A percentile compares a stretch with the other conserved stretches of the same genome.
Conservation (phyloP, 768 basidiomycete species). For the Tylopilus rubrobrunneus region DNA sequence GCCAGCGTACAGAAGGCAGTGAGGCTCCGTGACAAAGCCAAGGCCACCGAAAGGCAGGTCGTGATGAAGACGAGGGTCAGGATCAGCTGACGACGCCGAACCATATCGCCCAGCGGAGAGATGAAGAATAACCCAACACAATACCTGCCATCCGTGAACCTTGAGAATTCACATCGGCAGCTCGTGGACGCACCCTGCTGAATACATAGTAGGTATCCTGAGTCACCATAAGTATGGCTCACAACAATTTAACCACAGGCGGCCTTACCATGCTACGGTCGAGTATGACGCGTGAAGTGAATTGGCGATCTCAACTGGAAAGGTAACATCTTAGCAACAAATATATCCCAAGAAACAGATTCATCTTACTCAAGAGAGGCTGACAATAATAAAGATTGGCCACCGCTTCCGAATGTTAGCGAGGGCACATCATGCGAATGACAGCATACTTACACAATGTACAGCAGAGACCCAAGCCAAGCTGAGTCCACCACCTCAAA, state of each 20-base stretch:
- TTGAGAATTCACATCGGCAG: not conserved
- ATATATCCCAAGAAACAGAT: not conserved
- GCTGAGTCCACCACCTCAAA: slow-evolving; percentile 38
- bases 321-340: not conserved
- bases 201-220: slow-evolving; percentile 63
- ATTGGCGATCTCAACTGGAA: slow-evolving; percentile 31
- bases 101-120: slow-evolving; percentile 44
- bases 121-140: slow-evolving; percentile 39
- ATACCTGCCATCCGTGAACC: not conserved
- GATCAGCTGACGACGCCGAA: slow-evolving; percentile 41
- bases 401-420: slow-evolving; percentile 29
- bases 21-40: slow-evolving; percentile 35
- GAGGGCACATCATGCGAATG: not conserved
- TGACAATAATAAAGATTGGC: slow-evolving; percentile 82
- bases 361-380: slow-evolving; percentile 62
- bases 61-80: slow-evolving; percentile 33
- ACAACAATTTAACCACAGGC: not conserved
- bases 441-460: slow-evolving; percentile 38
- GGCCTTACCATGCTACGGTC: slow-evolving; percentile 31
- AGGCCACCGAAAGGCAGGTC: slow-evolving; percentile 36
- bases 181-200: slow-evolving; percentile 49
- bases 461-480: slow-evolving; percentile 45
- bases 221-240: slow-evolving; percentile 1
- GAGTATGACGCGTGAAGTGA: slow-evolving; percentile 35
- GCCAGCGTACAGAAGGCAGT: slow-evolving; percentile 32